phyloP scores from a whole-genome alignment of 345 rosid genomes.

The Jatropha curcas region DNA sequence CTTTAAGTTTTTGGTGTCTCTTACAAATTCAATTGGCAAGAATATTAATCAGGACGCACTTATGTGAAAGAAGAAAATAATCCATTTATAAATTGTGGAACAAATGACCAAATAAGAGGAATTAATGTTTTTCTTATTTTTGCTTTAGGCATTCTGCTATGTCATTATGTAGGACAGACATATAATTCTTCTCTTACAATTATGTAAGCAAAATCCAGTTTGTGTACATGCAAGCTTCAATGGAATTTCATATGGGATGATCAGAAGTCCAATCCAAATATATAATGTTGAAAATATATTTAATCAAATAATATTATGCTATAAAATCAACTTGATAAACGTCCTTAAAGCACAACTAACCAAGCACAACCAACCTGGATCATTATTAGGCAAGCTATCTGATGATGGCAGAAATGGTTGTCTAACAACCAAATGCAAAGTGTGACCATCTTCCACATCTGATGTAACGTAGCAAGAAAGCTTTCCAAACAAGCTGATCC shows the following conservation, averaged over 20 bases:
- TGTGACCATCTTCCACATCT: conserved; percentile 2
- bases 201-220: background rate
- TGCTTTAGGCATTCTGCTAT: background rate
- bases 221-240: background rate
- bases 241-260: background rate
- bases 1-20: background rate
- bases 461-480: background rate
- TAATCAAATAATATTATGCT: too few relatives aligned
- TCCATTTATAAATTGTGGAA: background rate
- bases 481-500: background rate
- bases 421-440: background rate
- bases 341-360: background rate
- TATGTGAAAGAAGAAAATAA: too few relatives aligned
- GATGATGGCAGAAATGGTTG: background rate
- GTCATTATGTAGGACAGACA: background rate
- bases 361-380: background rate
- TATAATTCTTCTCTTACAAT: too few relatives aligned
- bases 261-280: background rate
- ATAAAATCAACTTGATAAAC: background rate
- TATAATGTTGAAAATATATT: background rate
- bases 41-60: too few relatives aligned
- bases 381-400: background rate
- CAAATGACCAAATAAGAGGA: background rate
- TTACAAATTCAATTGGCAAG: too few relatives aligned
- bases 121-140: background rate